Conservation (phyloP, 768 basidiomycete genomes). For the Agaricus blazei region DNA sequence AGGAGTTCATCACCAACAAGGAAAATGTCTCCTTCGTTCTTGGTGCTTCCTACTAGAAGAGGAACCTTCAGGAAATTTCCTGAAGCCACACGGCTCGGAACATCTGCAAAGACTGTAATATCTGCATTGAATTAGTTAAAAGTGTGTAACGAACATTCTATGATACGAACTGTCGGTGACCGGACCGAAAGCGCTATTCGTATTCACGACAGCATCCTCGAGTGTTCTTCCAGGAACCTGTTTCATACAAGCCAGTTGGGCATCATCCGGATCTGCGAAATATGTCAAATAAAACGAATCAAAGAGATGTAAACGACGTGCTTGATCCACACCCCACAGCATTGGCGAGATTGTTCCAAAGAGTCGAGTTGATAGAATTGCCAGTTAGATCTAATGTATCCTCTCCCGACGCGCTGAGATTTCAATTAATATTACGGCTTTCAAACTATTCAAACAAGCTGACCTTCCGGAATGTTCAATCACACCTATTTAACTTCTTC, state of each 20-base stretch:
- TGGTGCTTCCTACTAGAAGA: conserved; percentile 23
- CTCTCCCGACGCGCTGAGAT: conserved; percentile 12
- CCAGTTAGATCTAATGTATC: conserved; percentile 3
- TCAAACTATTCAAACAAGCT: neutral
- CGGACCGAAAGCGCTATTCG: conserved; percentile 21
- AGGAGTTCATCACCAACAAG: conserved; percentile 22
- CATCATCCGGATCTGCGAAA: conserved; percentile 15
- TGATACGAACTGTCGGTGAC: conserved; percentile 26
- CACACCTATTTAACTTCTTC: conserved; percentile 16
- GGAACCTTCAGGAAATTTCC: conserved; percentile 27
- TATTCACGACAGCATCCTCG: conserved; percentile 26
- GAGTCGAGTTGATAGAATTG: conserved; percentile 14
- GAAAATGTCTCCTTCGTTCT: conserved; percentile 32
- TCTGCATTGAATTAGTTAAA: conserved; percentile 12
- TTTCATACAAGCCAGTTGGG: conserved; percentile 33
- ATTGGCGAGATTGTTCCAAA: conserved; percentile 26
- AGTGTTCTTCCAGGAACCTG: conserved; percentile 23
- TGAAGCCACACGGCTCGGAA: conserved; percentile 16
- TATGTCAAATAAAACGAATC: neutral
- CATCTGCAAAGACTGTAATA: conserved; percentile 29
- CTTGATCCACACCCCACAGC: conserved; percentile 28
- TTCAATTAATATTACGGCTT: neutral
- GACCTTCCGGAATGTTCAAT: conserved; percentile 34
- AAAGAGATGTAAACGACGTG: conserved; percentile 9
- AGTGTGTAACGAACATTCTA: neutral